Evolutionary conservation across 2,329 filamentous ascomycete species (phyloP).

Genomic region (Colletotrichum euphorbiae): DNA sequence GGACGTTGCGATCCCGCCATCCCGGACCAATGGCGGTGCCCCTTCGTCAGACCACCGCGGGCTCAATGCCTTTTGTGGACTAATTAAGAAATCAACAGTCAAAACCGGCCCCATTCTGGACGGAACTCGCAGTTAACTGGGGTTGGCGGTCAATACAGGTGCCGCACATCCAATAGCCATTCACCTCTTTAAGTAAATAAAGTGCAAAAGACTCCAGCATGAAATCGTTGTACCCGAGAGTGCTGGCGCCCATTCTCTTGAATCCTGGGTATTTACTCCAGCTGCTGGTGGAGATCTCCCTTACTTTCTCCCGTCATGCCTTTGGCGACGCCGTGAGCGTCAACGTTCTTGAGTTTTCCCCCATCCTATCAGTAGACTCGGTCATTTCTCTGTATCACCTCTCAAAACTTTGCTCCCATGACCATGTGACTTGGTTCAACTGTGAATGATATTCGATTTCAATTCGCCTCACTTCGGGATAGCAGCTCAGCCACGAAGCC

Average conservation of each 20-base stretch:
- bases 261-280: conserved; percentile 45
- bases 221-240: neutral
- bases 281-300: conserved; percentile 42
- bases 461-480: conserved; percentile 41
- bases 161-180: neutral
- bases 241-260: conserved; percentile 35
- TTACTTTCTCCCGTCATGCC: conserved; percentile 30
- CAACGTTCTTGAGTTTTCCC: conserved; percentile 40
- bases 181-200: neutral
- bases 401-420: conserved; percentile 44
- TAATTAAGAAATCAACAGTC: neutral
- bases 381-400: conserved; percentile 43
- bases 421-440: conserved; percentile 24
- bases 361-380: conserved; percentile 43
- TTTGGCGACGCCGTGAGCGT: conserved; percentile 40
- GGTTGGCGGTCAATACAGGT: too few relatives aligned
- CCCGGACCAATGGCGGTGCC: neutral
- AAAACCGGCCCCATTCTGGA: neutral
- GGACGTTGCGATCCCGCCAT: neutral
- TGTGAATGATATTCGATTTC: conserved; percentile 25
- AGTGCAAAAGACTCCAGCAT: neutral
- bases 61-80: neutral
- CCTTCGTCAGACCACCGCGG: neutral
- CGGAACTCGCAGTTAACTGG: neutral
- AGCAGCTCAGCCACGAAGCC: conserved; percentile 61